Evolutionary conservation across 1,284 basidiomycete genomes (phyloP).

Genomic region (Tylopilus orsonianus): DNA sequence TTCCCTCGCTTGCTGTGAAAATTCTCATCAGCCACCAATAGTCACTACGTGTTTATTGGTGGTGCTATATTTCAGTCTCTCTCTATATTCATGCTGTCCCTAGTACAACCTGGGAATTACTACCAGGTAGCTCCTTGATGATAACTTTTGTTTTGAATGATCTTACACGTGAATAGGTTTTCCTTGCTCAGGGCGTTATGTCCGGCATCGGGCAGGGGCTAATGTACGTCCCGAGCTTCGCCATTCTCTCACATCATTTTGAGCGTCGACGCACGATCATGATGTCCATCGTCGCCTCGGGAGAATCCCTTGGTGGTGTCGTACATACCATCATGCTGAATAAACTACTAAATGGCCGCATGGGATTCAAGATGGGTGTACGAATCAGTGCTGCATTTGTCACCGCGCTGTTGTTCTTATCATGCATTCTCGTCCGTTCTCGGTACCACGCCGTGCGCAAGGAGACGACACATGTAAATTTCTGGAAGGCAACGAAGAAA

Average conservation of each 20-base stretch:
- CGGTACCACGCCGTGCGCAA: slow-evolving; percentile 17
- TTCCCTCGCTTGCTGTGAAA: no score
- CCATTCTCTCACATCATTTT: slow-evolving; percentile 40
- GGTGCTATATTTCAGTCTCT: slow-evolving; percentile 29
- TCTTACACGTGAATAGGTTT: slow-evolving; percentile 20
- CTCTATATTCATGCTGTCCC: slow-evolving; percentile 39
- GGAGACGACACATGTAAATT: slow-evolving; percentile 1
- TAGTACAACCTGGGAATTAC: slow-evolving; percentile 34
- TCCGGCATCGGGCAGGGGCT: slow-evolving; percentile 35
- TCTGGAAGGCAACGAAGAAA: slow-evolving; percentile 23
- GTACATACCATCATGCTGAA: slow-evolving; percentile 42
- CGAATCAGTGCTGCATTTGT: slow-evolving; percentile 32
- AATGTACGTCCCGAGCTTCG: slow-evolving; percentile 33
- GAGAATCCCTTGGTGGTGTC: slow-evolving; percentile 34
- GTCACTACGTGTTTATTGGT: slow-evolving; percentile 15
- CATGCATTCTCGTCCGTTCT: slow-evolving; percentile 31
- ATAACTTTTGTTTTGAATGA: neutral
- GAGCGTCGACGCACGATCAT: slow-evolving; percentile 26
- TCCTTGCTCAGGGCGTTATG: slow-evolving; percentile 36
- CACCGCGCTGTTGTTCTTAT: slow-evolving; percentile 25
- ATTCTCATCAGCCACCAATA: neutral
- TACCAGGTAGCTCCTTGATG: slow-evolving; percentile 33
- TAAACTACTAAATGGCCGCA: slow-evolving; percentile 32
- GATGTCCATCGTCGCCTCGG: slow-evolving; percentile 35
- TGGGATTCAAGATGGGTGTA: slow-evolving; percentile 29